Conservation (phyloP, 2,329 filamentous ascomycete species). For the Talaromyces verruculosus region DNA sequence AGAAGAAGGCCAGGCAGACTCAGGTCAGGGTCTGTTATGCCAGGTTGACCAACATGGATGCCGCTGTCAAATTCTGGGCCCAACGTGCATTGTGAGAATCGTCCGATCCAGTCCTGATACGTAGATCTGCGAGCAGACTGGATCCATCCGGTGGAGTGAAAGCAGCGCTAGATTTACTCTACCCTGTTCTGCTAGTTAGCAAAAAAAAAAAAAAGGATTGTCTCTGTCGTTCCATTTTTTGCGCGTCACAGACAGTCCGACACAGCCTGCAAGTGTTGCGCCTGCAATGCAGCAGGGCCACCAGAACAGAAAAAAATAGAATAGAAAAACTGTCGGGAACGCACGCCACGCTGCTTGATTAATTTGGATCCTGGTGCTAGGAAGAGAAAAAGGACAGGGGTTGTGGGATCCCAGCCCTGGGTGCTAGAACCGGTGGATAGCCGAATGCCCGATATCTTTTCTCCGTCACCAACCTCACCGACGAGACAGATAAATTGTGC, state of each 20-base stretch:
- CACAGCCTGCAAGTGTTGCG: slow-evolving; percentile 1
- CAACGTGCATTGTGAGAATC: slow-evolving; percentile 18
- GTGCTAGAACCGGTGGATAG: slow-evolving; percentile 13
- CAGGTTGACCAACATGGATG: slow-evolving; percentile 16
- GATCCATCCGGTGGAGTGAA: slow-evolving; percentile 14
- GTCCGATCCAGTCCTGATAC: slow-evolving; percentile 13
- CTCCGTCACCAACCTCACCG: slow-evolving; percentile 8
- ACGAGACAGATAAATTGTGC: background rate
- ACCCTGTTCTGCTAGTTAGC: background rate
- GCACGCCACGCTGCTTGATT: slow-evolving; percentile 11
- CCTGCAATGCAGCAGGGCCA: slow-evolving; percentile 9
- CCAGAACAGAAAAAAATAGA: background rate
- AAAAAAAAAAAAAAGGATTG: background rate
- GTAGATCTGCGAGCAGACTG: slow-evolving; percentile 16
- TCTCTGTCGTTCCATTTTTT: slow-evolving; percentile 7
- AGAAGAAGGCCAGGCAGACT: background rate
- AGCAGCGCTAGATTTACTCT: slow-evolving; percentile 9
- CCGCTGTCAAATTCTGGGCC: slow-evolving; percentile 18
- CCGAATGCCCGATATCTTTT: slow-evolving; percentile 17
- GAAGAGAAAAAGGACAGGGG: background rate
- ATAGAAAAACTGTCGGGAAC: background rate
- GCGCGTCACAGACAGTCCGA: background rate
- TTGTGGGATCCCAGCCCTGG: background rate
- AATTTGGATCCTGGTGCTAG: slow-evolving; percentile 5
- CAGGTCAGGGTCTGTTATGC: slow-evolving; percentile 10